These are phyloP conservation scores for Lecanicillium sp. DNA, from an alignment of 2,329 filamentous ascomycete species.

Conservation along the genomic window DNA sequence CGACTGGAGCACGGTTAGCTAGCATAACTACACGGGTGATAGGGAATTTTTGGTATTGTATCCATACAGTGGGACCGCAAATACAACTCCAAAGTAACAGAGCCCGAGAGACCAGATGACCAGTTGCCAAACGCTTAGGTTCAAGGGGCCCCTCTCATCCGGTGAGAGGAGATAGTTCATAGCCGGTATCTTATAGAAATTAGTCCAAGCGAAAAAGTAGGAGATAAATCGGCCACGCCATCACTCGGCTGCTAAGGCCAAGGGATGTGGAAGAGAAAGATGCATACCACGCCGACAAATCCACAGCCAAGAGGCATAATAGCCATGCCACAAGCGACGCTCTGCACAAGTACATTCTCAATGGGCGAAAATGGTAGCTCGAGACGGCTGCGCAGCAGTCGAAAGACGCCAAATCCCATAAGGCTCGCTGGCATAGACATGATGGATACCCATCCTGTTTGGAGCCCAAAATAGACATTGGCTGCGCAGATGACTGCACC, in stretches of 20 bases:
- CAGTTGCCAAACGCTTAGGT: slow-evolving; percentile 67
- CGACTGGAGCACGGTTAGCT: slow-evolving; percentile 31
- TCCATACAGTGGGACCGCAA: slow-evolving; percentile 75
- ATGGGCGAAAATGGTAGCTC: slow-evolving; percentile 83
- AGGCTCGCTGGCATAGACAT: slow-evolving; percentile 97
- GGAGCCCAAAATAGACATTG: slow-evolving; percentile 98
- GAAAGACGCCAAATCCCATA: slow-evolving; percentile 93
- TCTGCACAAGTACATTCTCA: slow-evolving; percentile 95
- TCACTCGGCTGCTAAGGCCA: too few species aligned
- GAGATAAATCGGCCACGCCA: too few species aligned
- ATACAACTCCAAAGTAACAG: slow-evolving; percentile 94
- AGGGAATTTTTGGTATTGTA: too few species aligned
- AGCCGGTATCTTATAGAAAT: slow-evolving; percentile 59
- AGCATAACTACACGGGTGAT: background rate
- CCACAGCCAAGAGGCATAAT: slow-evolving; percentile 96
- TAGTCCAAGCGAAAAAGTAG: background rate
- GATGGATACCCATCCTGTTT: slow-evolving; percentile 67
- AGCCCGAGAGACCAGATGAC: slow-evolving; percentile 88
- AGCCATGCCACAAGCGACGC: slow-evolving; percentile 88
- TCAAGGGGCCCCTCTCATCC: slow-evolving; percentile 72
- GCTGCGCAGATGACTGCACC: slow-evolving; percentile 91
- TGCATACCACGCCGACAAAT: slow-evolving; percentile 77
- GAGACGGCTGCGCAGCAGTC: slow-evolving; percentile 65
- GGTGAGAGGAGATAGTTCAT: slow-evolving; percentile 76
- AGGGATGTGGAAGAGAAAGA: too few species aligned